These are phyloP conservation scores for Malassezia obtusa DNA, from an alignment of 1,284 basidiomycete genomes.

Conservation along the genomic window DNA sequence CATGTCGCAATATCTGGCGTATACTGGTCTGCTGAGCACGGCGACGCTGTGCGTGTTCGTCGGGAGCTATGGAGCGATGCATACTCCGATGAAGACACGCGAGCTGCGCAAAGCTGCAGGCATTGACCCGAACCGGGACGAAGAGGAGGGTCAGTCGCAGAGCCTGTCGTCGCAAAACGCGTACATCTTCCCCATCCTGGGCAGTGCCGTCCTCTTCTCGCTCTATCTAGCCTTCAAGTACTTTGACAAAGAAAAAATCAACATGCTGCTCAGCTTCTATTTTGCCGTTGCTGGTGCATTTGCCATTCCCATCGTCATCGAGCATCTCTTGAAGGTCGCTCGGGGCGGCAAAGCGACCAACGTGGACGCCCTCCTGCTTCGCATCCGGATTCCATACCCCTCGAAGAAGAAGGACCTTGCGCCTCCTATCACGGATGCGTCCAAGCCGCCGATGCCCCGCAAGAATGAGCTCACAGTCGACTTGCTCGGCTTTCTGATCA, in stretches of 20 bases:
- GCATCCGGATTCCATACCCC: background rate
- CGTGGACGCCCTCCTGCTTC: background rate
- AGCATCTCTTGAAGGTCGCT: constrained; percentile 1
- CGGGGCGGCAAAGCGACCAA: background rate
- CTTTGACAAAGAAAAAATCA: constrained; percentile 37
- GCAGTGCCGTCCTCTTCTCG: constrained; percentile 34
- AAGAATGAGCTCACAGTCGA: background rate
- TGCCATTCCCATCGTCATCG: constrained; percentile 30
- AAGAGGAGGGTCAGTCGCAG: constrained; percentile 28
- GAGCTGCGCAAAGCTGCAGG: constrained; percentile 22
- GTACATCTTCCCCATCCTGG: constrained; percentile 43
- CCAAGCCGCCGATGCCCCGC: background rate
- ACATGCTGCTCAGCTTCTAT: constrained; percentile 38
- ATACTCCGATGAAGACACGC: constrained; percentile 33
- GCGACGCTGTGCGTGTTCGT: constrained; percentile 23
- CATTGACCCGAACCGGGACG: constrained; percentile 18
- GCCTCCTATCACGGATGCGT: background rate
- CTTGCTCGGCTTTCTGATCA: constrained; percentile 54
- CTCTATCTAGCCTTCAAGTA: constrained; percentile 44
- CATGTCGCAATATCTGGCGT: constrained; percentile 29
- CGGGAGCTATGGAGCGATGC: constrained; percentile 35
- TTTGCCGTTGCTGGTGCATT: constrained; percentile 39
- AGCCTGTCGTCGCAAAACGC: constrained; percentile 38
- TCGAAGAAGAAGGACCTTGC: background rate
- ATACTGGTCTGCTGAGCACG: constrained; percentile 7